Base-by-base conservation (phyloP, 2,329 filamentous ascomycete species). In the Fusarium dlaminii region DNA sequence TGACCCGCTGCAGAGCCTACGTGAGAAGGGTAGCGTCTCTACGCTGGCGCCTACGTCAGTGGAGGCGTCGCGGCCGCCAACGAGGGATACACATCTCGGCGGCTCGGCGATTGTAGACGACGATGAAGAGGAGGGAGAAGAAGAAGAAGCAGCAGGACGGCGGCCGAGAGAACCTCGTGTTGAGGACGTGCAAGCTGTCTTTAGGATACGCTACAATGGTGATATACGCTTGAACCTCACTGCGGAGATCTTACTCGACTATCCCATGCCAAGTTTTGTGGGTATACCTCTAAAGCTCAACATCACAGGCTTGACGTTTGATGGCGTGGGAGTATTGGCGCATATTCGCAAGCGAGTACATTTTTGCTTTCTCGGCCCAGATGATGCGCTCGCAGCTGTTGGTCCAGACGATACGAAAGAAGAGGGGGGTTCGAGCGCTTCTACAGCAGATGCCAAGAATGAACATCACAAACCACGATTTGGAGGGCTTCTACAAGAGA, bases 241-340 rank as follows among this genome's bases (percentile, higher is more conserved):
- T 30, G 95, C 96, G 2, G 95, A 98, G 83, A 98, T 99, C 46
- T 87, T 98, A 37, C 91, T 99, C 39, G 96, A 99, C 83, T 99
- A 99, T 81, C 96, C 96, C 2, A 98, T 98, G 94, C 95, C 95
- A 45, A 97, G 94, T 84, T 99, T 99, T 79, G 96, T 98, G 6
- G 95, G 95, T 18, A 96, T 99, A 70, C 96, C 96, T 3, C 88
- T 99, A 52, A 96, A 96, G 82, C 87, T 99, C 32, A 98, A 96
- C 81, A 97, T 99, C 76, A 98, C 96, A 2, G 96, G 96, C 0
- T 84, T 99, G 68, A 95, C 93, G 1, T 99, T 99, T 83, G 96
- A 99, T 80, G 96, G 96, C 2, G 94, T 98, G 15, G 96, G 95
- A 2, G 94, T 98, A 52, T 83, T 98, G 65, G 96, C 96, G 15